A percentile compares a stretch with the other conserved stretches of the same genome.
These are phyloP conservation scores for Auriscalpium orientale DNA, from an alignment of 768 basidiomycete species.

Conservation along the genomic window DNA sequence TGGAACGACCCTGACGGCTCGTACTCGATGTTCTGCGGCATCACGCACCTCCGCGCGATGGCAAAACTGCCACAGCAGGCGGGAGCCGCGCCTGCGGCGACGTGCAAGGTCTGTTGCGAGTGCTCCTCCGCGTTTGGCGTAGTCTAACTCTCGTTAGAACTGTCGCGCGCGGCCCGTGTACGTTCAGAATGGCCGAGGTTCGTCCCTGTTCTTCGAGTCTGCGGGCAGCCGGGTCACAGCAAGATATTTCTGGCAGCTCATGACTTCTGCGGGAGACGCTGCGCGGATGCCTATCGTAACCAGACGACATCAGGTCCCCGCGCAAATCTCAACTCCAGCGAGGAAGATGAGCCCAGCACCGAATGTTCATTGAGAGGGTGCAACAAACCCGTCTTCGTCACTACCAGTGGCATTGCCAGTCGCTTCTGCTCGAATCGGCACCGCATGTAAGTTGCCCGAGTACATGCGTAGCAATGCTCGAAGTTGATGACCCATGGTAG, in stretches of 20 bases:
- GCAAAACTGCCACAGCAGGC: neutral
- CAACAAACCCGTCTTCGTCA: slow-evolving; percentile 4
- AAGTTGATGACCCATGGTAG: neutral
- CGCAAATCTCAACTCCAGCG: neutral
- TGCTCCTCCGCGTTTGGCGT: neutral
- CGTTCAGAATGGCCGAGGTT: slow-evolving; percentile 16
- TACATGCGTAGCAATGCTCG: neutral
- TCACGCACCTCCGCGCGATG: slow-evolving; percentile 13
- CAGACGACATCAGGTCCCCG: neutral
- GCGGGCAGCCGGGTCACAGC: neutral
- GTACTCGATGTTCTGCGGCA: slow-evolving; percentile 16
- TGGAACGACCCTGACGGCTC: slow-evolving; percentile 19
- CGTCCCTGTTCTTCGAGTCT: neutral
- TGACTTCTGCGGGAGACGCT: slow-evolving; percentile 17
- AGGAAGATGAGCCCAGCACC: neutral
- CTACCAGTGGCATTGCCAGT: slow-evolving; percentile 5
- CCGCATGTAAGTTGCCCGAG: slow-evolving; percentile 5
- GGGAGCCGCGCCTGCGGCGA: neutral
- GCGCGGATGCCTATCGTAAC: slow-evolving; percentile 6
- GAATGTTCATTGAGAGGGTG: slow-evolving; percentile 11
- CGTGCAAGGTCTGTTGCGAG: slow-evolving; percentile 13
- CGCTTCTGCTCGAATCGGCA: slow-evolving; percentile 14
- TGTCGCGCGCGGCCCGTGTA: slow-evolving; percentile 13
- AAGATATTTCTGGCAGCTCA: slow-evolving; percentile 1
- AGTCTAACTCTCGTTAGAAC: slow-evolving; percentile 4